These are phyloP conservation scores for Aspergillus fumigatus DNA, from an alignment of 2,329 filamentous ascomycete species.

Conservation along the genomic window DNA sequence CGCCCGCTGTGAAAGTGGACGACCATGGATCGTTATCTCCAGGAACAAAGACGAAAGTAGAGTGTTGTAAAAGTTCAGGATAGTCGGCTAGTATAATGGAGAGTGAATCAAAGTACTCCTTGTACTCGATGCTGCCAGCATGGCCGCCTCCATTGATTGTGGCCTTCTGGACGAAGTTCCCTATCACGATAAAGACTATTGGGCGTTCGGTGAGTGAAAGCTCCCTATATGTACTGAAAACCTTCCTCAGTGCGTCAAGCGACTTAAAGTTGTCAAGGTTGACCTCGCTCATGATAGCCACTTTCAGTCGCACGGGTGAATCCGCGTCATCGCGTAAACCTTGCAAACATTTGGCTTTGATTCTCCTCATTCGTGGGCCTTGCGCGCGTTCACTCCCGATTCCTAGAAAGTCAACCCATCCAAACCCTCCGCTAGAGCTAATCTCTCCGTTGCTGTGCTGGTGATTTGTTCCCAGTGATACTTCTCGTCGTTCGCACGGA, in stretches of 20 bases:
- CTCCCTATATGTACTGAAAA: conserved; percentile 69
- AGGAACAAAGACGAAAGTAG: conserved; percentile 87
- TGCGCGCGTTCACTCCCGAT: conserved; percentile 83
- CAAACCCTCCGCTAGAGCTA: conserved; percentile 71
- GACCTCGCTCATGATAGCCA: conserved; percentile 79
- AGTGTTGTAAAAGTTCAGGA: conserved; percentile 69
- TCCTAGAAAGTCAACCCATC: conserved; percentile 95
- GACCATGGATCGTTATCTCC: conserved; percentile 98
- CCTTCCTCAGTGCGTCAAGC: conserved; percentile 72
- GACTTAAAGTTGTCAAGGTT: conserved; percentile 81
- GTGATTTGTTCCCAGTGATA: conserved; percentile 68
- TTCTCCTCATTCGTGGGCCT: conserved; percentile 73
- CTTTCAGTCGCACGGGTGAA: conserved; percentile 42
- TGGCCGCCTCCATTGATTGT: conserved; percentile 62
- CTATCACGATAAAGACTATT: conserved; percentile 74
- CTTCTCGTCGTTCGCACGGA: conserved; percentile 77
- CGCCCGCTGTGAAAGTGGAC: conserved; percentile 63
- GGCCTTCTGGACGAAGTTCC: conserved; percentile 68
- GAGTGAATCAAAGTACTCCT: conserved; percentile 88
- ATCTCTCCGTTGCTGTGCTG: conserved; percentile 33
- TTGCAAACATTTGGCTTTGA: conserved; percentile 66
- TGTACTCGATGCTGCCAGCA: conserved; percentile 88
- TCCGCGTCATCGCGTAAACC: conserved; percentile 19
- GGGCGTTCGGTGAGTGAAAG: conserved; percentile 63
- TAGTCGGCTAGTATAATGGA: conserved; percentile 80